A percentile compares a stretch with the other conserved stretches of the same genome.
Evolutionary conservation across 129 eudicot genomes (phyloP).

Genomic region (Helianthus annuus): HanXRQr2.0-SUNRISE NC_035449.2:131805041-131805540

Average conservation of each 20-base stretch:
- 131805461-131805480: too few species aligned
- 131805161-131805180: conserved; percentile 80
- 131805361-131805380: conserved; percentile 87
- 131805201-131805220: conserved; percentile 82
- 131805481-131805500: too few species aligned
- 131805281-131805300: conserved; percentile 8
- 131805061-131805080: conserved; percentile 11
- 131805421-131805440: too few species aligned
- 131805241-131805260: conserved; percentile 7
- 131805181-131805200: conserved; percentile 73
- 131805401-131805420: too few species aligned
- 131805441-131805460: too few species aligned
- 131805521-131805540: too few species aligned
- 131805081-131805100: conserved; percentile 7
- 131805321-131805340: conserved; percentile 78
- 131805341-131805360: conserved; percentile 62
- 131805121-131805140: conserved; percentile 47
- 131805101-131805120: conserved; percentile 6
- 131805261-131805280: conserved; percentile 12
- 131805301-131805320: conserved; percentile 68
- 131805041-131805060: conserved; percentile 8
- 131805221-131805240: conserved; percentile 69
- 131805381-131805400: conserved; percentile 29
- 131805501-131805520: too few species aligned
- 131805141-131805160: conserved; percentile 87